These are phyloP conservation scores for Acorus gramineus DNA, from an alignment of 106 monocot species.

Conservation along the genomic window DNA sequence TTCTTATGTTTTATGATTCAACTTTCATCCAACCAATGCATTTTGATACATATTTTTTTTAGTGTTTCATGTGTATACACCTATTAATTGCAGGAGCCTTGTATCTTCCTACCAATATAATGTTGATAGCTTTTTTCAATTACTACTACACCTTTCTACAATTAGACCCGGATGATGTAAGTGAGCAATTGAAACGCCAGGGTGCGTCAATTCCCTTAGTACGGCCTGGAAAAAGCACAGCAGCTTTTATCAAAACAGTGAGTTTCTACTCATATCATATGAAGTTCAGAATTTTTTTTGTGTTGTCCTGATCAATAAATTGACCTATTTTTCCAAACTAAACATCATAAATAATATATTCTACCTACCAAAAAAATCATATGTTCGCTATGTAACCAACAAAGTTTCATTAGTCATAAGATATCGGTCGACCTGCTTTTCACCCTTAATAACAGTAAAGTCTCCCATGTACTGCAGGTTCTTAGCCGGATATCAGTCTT, in stretches of 20 bases:
- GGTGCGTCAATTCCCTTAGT: conserved; percentile 99
- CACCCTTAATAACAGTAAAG: no score
- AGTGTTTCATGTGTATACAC: neutral
- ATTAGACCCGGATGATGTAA: conserved; percentile 98
- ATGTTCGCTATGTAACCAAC: no score
- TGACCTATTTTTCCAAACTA: neutral
- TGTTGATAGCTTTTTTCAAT: conserved; percentile 97
- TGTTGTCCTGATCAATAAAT: neutral
- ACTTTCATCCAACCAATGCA: neutral
- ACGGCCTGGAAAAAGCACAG: conserved; percentile 91
- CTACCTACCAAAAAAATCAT: neutral
- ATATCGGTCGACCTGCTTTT: no score
- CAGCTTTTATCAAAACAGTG: conserved; percentile 86
- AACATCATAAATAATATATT: neutral
- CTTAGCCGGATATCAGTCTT: conserved; percentile 87
- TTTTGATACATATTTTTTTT: conserved; percentile 2
- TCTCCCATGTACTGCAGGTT: conserved; percentile 28
- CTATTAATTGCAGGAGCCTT: conserved; percentile 48
- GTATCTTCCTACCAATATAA: conserved; percentile 87
- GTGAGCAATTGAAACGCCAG: conserved; percentile 94
- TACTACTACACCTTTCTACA: conserved; percentile 99
- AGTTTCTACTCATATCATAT: conserved; percentile 10
- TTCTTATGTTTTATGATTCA: no score
- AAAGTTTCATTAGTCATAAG: no score
- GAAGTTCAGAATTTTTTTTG: neutral